Conservation (phyloP, 1,284 basidiomycete genomes). For the Sanguinoderma infundibulare region DNA sequence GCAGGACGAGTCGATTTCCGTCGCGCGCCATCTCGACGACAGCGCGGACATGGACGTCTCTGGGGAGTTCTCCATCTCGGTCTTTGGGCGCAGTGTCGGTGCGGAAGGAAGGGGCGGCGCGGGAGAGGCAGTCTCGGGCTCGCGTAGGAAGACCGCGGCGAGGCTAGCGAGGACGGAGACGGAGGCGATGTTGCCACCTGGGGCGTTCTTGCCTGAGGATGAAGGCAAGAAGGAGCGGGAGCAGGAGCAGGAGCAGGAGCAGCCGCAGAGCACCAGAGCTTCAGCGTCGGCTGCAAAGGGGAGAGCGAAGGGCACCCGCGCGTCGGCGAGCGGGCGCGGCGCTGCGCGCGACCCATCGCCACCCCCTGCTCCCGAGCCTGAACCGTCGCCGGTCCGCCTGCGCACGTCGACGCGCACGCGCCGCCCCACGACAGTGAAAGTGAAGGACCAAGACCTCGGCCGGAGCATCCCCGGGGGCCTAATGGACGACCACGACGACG, state of each 20-base stretch:
- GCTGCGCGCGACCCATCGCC: slow-evolving; percentile 5
- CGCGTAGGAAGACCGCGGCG: slow-evolving; percentile 13
- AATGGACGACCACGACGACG: slow-evolving; percentile 52
- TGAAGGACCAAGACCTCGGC: slow-evolving; percentile 33
- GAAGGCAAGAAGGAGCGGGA: slow-evolving; percentile 26
- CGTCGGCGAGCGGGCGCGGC: slow-evolving; percentile 4
- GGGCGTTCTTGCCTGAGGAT: slow-evolving; percentile 39
- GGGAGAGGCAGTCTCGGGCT: not conserved
- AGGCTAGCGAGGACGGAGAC: slow-evolving; percentile 22
- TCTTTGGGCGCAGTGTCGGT: slow-evolving; percentile 17
- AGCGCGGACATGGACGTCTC: slow-evolving; percentile 21
- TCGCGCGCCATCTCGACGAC: slow-evolving; percentile 12
- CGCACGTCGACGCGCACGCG: slow-evolving; percentile 22
- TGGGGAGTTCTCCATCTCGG: slow-evolving; percentile 23
- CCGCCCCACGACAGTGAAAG: too few species aligned
- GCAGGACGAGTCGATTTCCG: slow-evolving; percentile 7
- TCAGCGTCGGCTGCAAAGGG: slow-evolving; percentile 7
- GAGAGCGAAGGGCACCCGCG: slow-evolving; percentile 10
- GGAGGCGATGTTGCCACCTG: slow-evolving; percentile 40
- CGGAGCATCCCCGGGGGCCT: slow-evolving; percentile 61
- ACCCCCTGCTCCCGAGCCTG: not conserved
- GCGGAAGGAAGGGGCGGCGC: not conserved
- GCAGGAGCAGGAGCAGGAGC: not conserved
- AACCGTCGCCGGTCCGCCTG: slow-evolving; percentile 10
- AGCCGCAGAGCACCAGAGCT: not conserved